Percentiles rank a stretch among this genome's conserved stretches.
phyloP scores from a whole-genome alignment of 2,329 filamentous ascomycete species.

The Dactylellina sp. region DNA sequence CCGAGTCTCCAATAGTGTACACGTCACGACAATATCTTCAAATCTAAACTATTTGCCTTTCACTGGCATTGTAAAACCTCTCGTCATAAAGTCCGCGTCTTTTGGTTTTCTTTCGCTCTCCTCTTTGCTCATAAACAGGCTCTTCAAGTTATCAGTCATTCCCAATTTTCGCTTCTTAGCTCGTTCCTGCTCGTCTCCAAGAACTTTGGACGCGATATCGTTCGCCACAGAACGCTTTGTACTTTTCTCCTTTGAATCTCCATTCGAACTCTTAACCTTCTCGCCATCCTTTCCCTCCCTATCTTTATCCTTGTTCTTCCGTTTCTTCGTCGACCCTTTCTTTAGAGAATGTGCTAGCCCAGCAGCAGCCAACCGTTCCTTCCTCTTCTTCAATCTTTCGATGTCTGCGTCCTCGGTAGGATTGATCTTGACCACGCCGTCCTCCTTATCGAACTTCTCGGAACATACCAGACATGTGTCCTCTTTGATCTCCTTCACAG shows the following conservation, averaged over 20 bases:
- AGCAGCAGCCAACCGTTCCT: constrained; percentile 75
- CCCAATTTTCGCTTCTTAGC: constrained; percentile 82
- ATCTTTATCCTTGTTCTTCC: constrained; percentile 68
- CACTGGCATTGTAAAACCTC: constrained; percentile 69
- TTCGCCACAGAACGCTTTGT: constrained; percentile 61
- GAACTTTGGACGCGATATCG: constrained; percentile 80
- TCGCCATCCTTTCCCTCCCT: constrained; percentile 61
- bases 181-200: constrained; percentile 84
- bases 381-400: constrained; percentile 73
- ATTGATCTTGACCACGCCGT: constrained; percentile 81
- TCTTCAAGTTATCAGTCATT: constrained; percentile 70
- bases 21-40: neutral
- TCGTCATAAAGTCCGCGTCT: constrained; percentile 71
- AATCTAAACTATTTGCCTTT: constrained; percentile 60
- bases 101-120: constrained; percentile 64
- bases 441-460: constrained; percentile 76
- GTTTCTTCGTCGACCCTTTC: constrained; percentile 78
- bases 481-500: constrained; percentile 80
- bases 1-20: constrained; percentile 25
- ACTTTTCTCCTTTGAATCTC: constrained; percentile 57
- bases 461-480: constrained; percentile 78
- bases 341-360: constrained; percentile 89
- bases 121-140: constrained; percentile 67
- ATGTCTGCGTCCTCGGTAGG: constrained; percentile 78
- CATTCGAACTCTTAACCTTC: constrained; percentile 59